A percentile compares a stretch with the other conserved stretches of the same genome.
Evolutionary conservation across 2,329 filamentous ascomycete genomes (phyloP).

Genomic region (Aspergillus brasiliensis): DNA sequence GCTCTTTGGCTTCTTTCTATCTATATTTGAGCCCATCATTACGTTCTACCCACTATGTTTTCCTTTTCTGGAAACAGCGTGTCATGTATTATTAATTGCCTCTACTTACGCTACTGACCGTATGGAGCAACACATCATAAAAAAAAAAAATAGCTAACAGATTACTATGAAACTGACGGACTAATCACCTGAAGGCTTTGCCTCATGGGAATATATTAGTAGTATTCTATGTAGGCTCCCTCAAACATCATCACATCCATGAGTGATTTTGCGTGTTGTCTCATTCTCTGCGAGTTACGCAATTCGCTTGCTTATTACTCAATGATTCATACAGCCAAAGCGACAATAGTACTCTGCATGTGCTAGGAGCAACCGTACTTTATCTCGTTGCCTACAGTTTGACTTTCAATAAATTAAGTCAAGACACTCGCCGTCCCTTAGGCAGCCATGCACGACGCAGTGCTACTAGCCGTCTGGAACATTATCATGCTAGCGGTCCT

Average conservation of each 20-base stretch:
- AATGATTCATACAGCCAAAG: not conserved
- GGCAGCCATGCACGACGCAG: not conserved
- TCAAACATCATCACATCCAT: not conserved
- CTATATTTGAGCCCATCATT: not conserved
- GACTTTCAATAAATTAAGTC: not conserved
- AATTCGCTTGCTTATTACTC: not conserved
- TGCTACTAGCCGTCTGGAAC: not conserved
- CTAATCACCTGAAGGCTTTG: no score
- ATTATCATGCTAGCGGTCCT: not conserved
- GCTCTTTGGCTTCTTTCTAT: not conserved
- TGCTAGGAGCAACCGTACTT: not conserved
- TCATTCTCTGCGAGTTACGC: not conserved
- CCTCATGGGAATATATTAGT: no score
- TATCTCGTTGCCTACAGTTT: not conserved
- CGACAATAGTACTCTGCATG: not conserved
- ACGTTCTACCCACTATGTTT: not conserved
- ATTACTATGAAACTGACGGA: not conserved
- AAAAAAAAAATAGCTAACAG: not conserved
- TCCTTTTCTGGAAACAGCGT: not conserved
- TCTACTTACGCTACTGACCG: constrained; percentile 10
- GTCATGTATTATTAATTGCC: not conserved
- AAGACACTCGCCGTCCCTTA: not conserved
- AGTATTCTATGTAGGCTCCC: no score
- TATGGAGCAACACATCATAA: not conserved
- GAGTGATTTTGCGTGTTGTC: no score